Evolutionary conservation across 2,329 filamentous ascomycete species (phyloP), one percentile per base, ranked within the genome.

Genomic region (Neofusicoccum sp.): DNA sequence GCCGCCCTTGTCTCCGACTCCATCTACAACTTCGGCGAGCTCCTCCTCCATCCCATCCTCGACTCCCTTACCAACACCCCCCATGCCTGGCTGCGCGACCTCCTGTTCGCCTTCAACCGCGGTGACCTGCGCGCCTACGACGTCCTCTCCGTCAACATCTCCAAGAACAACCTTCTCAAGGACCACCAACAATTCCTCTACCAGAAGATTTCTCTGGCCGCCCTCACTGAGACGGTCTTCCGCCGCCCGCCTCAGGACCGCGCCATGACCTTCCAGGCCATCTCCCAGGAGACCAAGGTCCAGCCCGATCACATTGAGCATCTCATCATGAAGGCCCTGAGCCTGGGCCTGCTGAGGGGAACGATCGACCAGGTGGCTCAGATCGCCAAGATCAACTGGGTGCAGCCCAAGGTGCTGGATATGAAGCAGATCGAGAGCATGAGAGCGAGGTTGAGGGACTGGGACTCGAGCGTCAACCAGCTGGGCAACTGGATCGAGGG

Each of bases 11-110:
- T 97, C 43, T 97, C 93, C 56, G 91, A 94, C 73, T 92, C 88
- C 71, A 99, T 98, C 81, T 98, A 99, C 87, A 99, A 99, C 83
- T 99, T 99, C 71, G 95, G 95, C 77, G 95, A 99, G 83, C 89
- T 99, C n/a, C 87, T 99, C 36, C 86, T 99, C 69, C 95, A 99
- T 77, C 95, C 95, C 3, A 96, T 99, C 73, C 88, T 99, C 67
- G 91, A 97, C 74, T 89, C 90, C 22, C 86, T 99, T 59, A 83
- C 83, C 72, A 87, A 89, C 70, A 88, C 89, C 29, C 85, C 89
- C 45, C 87, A 96, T 75, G 83, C 88, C 58, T 99, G 95, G 95
- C 85, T 99, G 67, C 91, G 93, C 67, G 91, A 97, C 47, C 88
- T 99, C n/a, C 87, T 99, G 49, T 96, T 97, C 73, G 93, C 95